phyloP scores from a whole-genome alignment of 2,329 filamentous ascomycete genomes.

The Ophiostoma quercus region DNA sequence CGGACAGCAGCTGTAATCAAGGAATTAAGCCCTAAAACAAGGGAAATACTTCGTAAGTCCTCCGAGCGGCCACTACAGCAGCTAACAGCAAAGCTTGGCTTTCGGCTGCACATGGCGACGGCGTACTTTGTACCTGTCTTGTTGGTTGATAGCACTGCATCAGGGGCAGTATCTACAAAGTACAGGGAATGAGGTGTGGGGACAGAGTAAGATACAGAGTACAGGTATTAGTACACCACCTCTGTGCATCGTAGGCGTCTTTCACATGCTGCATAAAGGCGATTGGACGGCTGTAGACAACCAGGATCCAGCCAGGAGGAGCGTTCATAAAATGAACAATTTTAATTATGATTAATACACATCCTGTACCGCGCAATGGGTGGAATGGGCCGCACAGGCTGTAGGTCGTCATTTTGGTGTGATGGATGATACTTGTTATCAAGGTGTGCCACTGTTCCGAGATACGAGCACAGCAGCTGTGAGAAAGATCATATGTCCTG shows the following conservation, averaged over 20 bases:
- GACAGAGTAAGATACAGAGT: too few species aligned
- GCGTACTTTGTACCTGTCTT: neutral
- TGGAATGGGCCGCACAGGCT: constrained; percentile 1
- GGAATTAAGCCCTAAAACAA: neutral
- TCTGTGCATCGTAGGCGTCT: neutral
- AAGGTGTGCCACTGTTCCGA: neutral
- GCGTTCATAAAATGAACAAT: constrained; percentile 8
- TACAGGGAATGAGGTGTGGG: neutral
- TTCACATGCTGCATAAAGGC: constrained; percentile 7
- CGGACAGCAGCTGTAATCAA: too few species aligned
- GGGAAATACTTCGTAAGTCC: neutral
- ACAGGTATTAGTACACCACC: neutral
- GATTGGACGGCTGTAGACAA: neutral
- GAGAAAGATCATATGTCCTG: too few species aligned
- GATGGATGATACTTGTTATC: neutral
- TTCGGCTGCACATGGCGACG: neutral
- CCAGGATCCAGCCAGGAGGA: constrained; percentile 1
- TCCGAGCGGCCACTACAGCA: neutral
- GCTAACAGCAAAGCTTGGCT: constrained; percentile 1
- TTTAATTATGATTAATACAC: constrained; percentile 1
- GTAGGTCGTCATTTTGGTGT: neutral
- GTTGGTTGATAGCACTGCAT: neutral
- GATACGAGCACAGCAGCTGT: neutral
- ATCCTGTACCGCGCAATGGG: neutral
- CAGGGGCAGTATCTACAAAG: neutral